Evolutionary conservation across 2,329 filamentous ascomycete species (phyloP).

Genomic region (Aspergillus novoparasiticus): DNA sequence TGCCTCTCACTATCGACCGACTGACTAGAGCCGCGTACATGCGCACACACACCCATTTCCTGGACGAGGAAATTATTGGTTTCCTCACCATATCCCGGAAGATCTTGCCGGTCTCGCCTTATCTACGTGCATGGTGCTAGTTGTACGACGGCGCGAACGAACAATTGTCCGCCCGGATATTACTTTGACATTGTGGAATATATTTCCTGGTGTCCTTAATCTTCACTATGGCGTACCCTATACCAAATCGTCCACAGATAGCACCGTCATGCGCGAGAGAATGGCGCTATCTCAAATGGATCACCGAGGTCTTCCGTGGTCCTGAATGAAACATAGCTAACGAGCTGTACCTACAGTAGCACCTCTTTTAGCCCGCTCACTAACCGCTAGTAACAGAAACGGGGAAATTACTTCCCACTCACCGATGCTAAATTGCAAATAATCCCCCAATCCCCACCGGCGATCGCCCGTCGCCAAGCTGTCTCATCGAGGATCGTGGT

Average conservation of each 20-base stretch:
- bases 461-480: conserved; percentile 37
- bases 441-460: conserved; percentile 23
- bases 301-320: conserved; percentile 1
- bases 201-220: not conserved
- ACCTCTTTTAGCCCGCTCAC: conserved; percentile 17
- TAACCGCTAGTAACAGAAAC: conserved; percentile 20
- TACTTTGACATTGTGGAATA: not conserved
- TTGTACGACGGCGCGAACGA: not conserved
- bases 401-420: conserved; percentile 16
- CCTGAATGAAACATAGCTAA: conserved; percentile 6
- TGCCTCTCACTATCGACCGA: not conserved
- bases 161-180: not conserved
- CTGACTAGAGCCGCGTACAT: not conserved
- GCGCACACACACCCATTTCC: not conserved
- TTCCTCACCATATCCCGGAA: not conserved
- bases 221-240: not conserved
- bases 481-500: conserved; percentile 34
- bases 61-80: not conserved
- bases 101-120: conserved; percentile 1
- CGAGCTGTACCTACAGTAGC: conserved; percentile 39
- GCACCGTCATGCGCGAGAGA: not conserved
- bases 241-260: not conserved
- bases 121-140: not conserved
- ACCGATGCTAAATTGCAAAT: conserved; percentile 17
- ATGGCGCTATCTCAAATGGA: conserved; percentile 7